A percentile compares a stretch with the other conserved stretches of the same genome.
These are phyloP conservation scores for Metschnikowia matae DNA, from an alignment of 805 yeast genomes.

Conservation along the genomic window DNA sequence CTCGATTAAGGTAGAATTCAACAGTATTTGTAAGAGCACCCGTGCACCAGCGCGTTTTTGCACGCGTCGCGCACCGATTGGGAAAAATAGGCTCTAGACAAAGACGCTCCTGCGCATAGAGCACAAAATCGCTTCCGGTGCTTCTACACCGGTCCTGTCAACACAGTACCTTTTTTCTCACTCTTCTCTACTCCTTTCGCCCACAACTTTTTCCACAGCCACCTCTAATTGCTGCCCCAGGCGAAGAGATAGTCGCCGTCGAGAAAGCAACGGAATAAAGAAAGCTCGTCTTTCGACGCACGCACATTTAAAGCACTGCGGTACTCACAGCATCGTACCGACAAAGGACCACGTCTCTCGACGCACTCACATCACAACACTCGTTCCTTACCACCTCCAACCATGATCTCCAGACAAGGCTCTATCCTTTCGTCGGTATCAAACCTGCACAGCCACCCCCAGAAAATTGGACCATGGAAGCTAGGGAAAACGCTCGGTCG, in stretches of 20 bases:
- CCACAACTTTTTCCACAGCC: constrained; percentile 1
- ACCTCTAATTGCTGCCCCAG: neutral
- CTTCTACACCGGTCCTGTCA: constrained; percentile 6
- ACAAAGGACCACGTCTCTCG: neutral
- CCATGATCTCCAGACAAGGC: constrained; percentile 48
- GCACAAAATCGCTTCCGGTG: neutral
- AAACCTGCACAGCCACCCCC: constrained; percentile 42
- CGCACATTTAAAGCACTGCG: neutral
- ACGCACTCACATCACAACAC: neutral
- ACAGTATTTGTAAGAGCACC: neutral
- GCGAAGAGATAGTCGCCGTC: neutral
- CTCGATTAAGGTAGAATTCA: neutral
- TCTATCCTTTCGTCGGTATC: constrained; percentile 56
- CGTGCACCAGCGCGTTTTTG: neutral
- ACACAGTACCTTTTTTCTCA: constrained; percentile 4
- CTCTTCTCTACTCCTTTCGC: constrained; percentile 1
- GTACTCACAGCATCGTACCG: neutral
- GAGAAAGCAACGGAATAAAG: neutral
- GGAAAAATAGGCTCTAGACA: constrained; percentile 2
- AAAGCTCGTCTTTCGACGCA: neutral
- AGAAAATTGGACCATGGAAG: constrained; percentile 76
- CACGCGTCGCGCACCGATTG: constrained; percentile 6
- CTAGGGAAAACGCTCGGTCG: constrained; percentile 75
- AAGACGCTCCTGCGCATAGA: neutral
- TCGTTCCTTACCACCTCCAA: neutral